Conservation (phyloP, 768 basidiomycete species). For the Serpula lacrymans region DNA sequence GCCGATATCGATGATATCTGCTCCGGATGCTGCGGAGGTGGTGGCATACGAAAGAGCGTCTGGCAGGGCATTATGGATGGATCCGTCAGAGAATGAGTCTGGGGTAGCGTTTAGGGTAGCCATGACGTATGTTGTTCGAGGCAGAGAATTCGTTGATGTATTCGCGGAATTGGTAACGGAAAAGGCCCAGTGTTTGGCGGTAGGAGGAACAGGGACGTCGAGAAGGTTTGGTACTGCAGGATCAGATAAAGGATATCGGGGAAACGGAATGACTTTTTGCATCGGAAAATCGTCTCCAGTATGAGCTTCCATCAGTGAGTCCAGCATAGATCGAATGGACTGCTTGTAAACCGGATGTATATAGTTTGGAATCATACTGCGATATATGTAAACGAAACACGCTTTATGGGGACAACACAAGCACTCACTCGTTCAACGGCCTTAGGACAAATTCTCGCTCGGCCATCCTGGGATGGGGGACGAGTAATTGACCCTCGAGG, state of each 20-base stretch:
- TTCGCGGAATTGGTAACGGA: conserved; percentile 14
- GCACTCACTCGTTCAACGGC: conserved; percentile 80
- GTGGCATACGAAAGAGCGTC: conserved; percentile 53
- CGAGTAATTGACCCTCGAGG: conserved; percentile 63
- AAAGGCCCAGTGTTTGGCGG: conserved; percentile 19
- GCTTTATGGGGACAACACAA: conserved; percentile 1
- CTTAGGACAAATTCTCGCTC: conserved; percentile 93
- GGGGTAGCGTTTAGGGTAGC: conserved; percentile 91
- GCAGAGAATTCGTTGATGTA: conserved; percentile 23
- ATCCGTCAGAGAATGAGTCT: conserved; percentile 94
- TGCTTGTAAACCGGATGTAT: conserved; percentile 58
- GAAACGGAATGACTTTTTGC: conserved; percentile 75
- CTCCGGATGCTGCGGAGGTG: conserved; percentile 50
- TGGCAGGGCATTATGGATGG: conserved; percentile 47
- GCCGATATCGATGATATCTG: conserved; percentile 86
- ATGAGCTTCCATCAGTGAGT: conserved; percentile 31
- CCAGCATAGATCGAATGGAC: conserved; percentile 45
- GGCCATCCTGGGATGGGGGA: conserved; percentile 78
- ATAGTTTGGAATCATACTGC: conserved; percentile 77
- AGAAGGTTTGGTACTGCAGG: conserved; percentile 10
- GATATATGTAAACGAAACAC: background rate
- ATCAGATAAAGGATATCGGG: conserved; percentile 41
- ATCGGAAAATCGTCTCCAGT: conserved; percentile 43
- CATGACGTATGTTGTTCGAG: conserved; percentile 69
- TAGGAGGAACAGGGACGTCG: conserved; percentile 14